Conservation (phyloP, 495 filamentous ascomycete species). For the Xylaria sp. region DNA sequence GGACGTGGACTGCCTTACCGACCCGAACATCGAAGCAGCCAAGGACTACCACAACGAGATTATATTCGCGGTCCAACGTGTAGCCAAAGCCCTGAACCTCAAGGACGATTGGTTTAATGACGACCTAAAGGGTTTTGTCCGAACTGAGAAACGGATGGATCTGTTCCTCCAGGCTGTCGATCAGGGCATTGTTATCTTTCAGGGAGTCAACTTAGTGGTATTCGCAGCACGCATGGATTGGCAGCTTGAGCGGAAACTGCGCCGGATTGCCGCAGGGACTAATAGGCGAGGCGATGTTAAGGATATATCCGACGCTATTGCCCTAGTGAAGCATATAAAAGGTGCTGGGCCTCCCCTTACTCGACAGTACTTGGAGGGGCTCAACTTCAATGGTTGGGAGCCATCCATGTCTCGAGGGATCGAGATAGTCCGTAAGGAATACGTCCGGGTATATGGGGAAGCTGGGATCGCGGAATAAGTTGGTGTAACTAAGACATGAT, state of each 20-base stretch:
- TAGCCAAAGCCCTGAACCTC: neutral
- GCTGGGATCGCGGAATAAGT: neutral
- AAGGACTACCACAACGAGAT: slow-evolving; percentile 15
- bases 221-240: slow-evolving; percentile 23
- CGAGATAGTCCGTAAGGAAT: slow-evolving; percentile 14
- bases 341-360: slow-evolving; percentile 18
- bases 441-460: slow-evolving; percentile 16
- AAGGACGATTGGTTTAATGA: slow-evolving; percentile 25
- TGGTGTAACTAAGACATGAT: neutral
- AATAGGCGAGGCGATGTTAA: neutral
- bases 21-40: slow-evolving; percentile 19
- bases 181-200: slow-evolving; percentile 19
- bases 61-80: neutral
- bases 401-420: slow-evolving; percentile 9
- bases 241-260: slow-evolving; percentile 23
- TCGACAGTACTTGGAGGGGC: slow-evolving; percentile 1
- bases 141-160: slow-evolving; percentile 8
- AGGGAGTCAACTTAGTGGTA: slow-evolving; percentile 14
- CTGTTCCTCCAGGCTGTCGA: slow-evolving; percentile 25
- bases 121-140: slow-evolving; percentile 17
- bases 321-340: slow-evolving; percentile 15
- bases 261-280: slow-evolving; percentile 1
- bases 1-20: slow-evolving; percentile 23
- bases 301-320: slow-evolving; percentile 25
- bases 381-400: slow-evolving; percentile 27